phyloP scores from a whole-genome alignment of 1,284 basidiomycete species.

The Cutaneotrichosporon dermatis region DNA sequence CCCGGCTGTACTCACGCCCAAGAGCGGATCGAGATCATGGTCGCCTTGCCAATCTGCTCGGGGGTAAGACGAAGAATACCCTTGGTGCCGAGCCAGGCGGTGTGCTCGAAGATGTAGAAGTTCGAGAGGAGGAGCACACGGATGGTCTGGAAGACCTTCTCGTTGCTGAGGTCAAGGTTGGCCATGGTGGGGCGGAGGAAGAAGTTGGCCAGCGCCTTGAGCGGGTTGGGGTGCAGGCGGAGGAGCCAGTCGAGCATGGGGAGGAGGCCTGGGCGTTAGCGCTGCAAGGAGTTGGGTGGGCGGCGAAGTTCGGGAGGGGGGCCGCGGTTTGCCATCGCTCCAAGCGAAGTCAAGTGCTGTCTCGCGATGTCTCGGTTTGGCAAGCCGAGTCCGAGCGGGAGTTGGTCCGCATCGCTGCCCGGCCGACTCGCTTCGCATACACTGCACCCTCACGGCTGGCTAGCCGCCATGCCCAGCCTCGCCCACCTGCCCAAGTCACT shows the following conservation, averaged over 20 bases:
- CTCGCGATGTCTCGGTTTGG: no score
- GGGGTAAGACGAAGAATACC: slow-evolving; percentile 36
- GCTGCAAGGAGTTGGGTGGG: no score
- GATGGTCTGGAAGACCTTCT: slow-evolving; percentile 34
- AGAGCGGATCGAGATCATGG: slow-evolving; percentile 23
- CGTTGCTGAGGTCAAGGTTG: slow-evolving; percentile 16
- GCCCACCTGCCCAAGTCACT: slow-evolving; percentile 3
- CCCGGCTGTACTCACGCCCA: slow-evolving; percentile 42
- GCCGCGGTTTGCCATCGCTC: no score
- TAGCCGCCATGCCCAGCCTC: no score
- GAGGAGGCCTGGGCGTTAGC: slow-evolving; percentile 26
- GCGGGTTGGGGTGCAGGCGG: slow-evolving; percentile 34
- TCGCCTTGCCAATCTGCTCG: slow-evolving; percentile 3
- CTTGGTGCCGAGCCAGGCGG: slow-evolving; percentile 40
- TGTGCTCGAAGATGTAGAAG: slow-evolving; percentile 47
- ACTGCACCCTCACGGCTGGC: no score
- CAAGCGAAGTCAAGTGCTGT: no score
- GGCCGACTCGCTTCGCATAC: no score
- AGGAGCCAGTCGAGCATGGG: slow-evolving; percentile 40
- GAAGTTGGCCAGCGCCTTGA: slow-evolving; percentile 22
- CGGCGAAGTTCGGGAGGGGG: no score
- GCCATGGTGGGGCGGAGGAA: slow-evolving; percentile 17
- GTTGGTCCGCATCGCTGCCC: no score
- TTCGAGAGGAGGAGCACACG: slow-evolving; percentile 36
- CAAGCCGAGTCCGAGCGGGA: no score